Conservation (phyloP, 345 rosid species). For the Arabis alpina region DNA sequence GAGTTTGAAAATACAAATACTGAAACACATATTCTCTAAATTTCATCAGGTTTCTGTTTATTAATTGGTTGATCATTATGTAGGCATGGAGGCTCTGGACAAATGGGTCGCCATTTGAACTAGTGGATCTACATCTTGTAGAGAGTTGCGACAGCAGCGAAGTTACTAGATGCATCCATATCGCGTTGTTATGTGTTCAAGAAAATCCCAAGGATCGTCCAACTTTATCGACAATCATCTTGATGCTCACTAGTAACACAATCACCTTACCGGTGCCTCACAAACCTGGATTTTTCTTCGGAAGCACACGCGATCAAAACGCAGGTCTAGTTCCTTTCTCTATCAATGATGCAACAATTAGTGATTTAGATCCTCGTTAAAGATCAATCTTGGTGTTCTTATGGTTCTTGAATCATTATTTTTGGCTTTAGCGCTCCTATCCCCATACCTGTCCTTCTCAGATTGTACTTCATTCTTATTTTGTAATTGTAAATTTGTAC, state of each 20-base stretch:
- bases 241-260: slow-evolving; percentile 26
- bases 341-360: slow-evolving; percentile 18
- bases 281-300: slow-evolving; percentile 22
- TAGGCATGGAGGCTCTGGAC: slow-evolving; percentile 34
- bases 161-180: slow-evolving; percentile 22
- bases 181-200: slow-evolving; percentile 18
- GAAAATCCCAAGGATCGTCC: slow-evolving; percentile 17
- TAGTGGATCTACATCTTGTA: background rate
- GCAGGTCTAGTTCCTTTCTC: slow-evolving; percentile 2
- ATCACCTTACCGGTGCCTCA: slow-evolving; percentile 25
- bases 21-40: background rate
- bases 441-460: background rate
- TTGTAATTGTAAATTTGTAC: background rate
- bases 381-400: slow-evolving; percentile 13
- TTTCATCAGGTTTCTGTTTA: background rate
- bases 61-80: background rate
- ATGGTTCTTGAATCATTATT: background rate
- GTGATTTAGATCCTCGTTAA: slow-evolving; percentile 32
- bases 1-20: background rate
- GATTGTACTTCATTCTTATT: background rate
- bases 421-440: background rate
- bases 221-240: background rate
- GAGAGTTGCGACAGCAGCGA: background rate
- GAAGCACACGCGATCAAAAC: background rate
- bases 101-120: background rate